phyloP scores from a whole-genome alignment of 345 rosid species.

The Excoecaria agallocha region DNA sequence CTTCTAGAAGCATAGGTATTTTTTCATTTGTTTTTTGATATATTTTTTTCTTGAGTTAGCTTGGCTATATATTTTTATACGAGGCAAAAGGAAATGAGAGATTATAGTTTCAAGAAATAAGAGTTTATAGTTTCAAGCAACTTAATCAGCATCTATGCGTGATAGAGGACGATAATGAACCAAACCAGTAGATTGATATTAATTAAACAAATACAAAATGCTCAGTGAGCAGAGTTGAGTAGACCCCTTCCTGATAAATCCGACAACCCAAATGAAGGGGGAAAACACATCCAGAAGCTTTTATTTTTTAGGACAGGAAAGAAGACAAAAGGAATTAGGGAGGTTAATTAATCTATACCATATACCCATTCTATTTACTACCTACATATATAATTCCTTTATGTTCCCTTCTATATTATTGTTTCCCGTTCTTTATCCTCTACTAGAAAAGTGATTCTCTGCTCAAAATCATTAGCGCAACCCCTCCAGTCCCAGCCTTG shows the following conservation, averaged over 20 bases:
- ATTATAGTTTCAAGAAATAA: neutral
- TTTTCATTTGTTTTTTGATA: no score
- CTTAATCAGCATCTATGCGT: neutral
- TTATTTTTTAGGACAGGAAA: constrained; percentile 31
- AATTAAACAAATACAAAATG: constrained; percentile 15
- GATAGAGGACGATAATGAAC: neutral
- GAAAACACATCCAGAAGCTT: constrained; percentile 25
- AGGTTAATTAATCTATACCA: constrained; percentile 37
- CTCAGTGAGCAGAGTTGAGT: constrained; percentile 16
- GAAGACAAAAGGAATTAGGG: constrained; percentile 27
- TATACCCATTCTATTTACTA: constrained; percentile 25
- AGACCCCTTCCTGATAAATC: constrained; percentile 3
- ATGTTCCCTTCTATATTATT: constrained; percentile 18
- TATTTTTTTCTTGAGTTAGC: no score
- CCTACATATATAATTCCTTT: constrained; percentile 18
- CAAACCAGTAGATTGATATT: constrained; percentile 7
- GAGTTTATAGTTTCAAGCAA: neutral
- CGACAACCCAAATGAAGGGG: constrained; percentile 18
- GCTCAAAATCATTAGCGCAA: constrained; percentile 27
- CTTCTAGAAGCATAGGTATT: no score
- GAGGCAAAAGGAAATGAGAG: no score
- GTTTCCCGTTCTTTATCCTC: constrained; percentile 22
- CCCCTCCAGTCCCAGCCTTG: constrained; percentile 75
- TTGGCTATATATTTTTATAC: no score
- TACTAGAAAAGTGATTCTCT: constrained; percentile 12